Conservation (phyloP, 2,329 filamentous ascomycete genomes). For the Westerdykella sp. region DNA sequence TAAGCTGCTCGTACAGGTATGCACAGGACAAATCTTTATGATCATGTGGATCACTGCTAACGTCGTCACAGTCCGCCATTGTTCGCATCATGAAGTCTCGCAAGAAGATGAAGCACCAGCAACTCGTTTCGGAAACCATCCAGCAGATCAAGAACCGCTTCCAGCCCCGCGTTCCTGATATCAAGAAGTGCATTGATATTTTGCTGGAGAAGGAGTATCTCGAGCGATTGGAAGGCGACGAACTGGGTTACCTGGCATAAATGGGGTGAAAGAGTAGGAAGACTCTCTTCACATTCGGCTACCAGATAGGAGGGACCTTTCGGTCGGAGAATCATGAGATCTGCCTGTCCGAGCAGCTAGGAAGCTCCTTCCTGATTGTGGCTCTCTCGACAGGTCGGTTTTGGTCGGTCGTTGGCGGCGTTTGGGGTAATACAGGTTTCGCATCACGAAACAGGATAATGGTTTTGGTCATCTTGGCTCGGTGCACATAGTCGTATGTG, state of each 20-base stretch:
- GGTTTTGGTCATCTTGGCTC: too few species aligned
- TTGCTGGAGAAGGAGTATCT: slow-evolving; percentile 98
- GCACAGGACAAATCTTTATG: slow-evolving; percentile 36
- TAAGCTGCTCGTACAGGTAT: slow-evolving; percentile 91
- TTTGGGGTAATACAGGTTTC: too few species aligned
- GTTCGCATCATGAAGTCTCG: slow-evolving; percentile 99
- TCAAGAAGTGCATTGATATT: slow-evolving; percentile 99
- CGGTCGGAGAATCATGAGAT: too few species aligned
- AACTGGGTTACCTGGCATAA: slow-evolving; percentile 88
- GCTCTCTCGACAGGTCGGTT: too few species aligned
- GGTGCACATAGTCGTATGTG: too few species aligned
- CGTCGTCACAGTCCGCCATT: slow-evolving; percentile 71
- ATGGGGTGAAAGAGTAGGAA: not conserved
- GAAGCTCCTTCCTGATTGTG: too few species aligned
- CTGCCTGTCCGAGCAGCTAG: too few species aligned
- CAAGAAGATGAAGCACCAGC: slow-evolving; percentile 96
- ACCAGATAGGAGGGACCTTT: too few species aligned
- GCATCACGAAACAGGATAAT: too few species aligned
- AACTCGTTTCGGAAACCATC: slow-evolving; percentile 92
- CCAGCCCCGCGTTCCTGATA: slow-evolving; percentile 85
- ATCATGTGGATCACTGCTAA: slow-evolving; percentile 21
- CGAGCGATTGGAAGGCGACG: slow-evolving; percentile 88
- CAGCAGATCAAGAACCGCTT: slow-evolving; percentile 91
- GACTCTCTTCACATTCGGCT: too few species aligned
- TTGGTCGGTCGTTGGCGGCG: too few species aligned